Conservation (phyloP, 2,329 filamentous ascomycete genomes). For the Cryphonectria carpinicola region DNA sequence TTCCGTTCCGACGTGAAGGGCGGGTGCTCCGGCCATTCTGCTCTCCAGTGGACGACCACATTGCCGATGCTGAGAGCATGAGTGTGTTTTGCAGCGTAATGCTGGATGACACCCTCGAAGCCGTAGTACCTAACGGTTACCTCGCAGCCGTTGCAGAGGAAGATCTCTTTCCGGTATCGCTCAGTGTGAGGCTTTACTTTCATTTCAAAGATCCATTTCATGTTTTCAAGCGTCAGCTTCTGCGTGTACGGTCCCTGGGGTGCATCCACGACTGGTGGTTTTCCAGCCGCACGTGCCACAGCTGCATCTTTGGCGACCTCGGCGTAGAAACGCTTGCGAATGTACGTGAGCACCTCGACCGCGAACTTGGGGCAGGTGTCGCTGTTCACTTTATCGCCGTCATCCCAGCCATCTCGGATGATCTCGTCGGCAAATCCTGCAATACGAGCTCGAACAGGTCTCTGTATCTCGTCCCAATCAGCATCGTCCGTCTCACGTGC, state of each 20-base stretch:
- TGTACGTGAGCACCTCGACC: constrained; percentile 69
- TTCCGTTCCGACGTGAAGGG: constrained; percentile 70
- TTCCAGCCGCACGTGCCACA: constrained; percentile 50
- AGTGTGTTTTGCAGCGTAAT: constrained; percentile 84
- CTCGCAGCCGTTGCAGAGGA: constrained; percentile 74
- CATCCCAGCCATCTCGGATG: constrained; percentile 67
- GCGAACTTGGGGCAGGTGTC: constrained; percentile 71
- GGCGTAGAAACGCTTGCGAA: constrained; percentile 69
- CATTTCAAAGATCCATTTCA: constrained; percentile 83
- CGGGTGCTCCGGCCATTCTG: constrained; percentile 77
- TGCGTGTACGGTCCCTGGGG: constrained; percentile 59
- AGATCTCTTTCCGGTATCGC: constrained; percentile 69
- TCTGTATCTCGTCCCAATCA: constrained; percentile 73
- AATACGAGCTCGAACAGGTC: constrained; percentile 67
- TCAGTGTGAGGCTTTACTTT: constrained; percentile 75
- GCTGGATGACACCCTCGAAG: constrained; percentile 79
- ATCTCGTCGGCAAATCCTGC: constrained; percentile 70
- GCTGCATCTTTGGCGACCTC: constrained; percentile 59
- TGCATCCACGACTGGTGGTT: constrained; percentile 50
- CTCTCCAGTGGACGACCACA: constrained; percentile 76
- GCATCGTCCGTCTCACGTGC: constrained; percentile 64
- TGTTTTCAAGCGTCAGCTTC: constrained; percentile 76
- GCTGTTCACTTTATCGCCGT: constrained; percentile 64
- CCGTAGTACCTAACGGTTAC: constrained; percentile 69
- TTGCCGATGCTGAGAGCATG: constrained; percentile 70